These are phyloP conservation scores for Melanopsichium pennsylvanicum DNA, from an alignment of 1,284 basidiomycete genomes.

Conservation along the genomic window DNA sequence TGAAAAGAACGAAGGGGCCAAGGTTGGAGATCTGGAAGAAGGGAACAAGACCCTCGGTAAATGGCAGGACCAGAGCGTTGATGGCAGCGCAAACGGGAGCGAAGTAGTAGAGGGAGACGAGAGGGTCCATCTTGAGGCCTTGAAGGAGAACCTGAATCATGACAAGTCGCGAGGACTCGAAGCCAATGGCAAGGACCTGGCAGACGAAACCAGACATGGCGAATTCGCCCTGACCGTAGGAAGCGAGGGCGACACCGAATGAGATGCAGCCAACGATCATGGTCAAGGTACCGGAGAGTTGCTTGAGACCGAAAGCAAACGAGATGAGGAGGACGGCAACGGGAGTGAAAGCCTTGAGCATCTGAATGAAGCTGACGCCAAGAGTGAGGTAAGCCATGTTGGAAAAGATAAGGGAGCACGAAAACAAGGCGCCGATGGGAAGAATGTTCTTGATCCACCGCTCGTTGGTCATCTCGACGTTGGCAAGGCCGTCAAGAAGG, in stretches of 20 bases:
- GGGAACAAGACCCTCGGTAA: constrained; percentile 87
- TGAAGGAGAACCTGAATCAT: constrained; percentile 96
- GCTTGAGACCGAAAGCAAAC: constrained; percentile 86
- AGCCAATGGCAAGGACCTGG: constrained; percentile 69
- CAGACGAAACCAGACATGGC: constrained; percentile 82
- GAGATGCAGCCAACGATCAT: constrained; percentile 92
- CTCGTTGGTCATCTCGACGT: constrained; percentile 76
- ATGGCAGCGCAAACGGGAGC: constrained; percentile 80
- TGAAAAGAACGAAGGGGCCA: constrained; percentile 79
- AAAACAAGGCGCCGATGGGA: constrained; percentile 91
- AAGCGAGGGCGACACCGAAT: constrained; percentile 84
- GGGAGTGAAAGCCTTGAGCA: constrained; percentile 98
- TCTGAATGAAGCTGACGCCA: constrained; percentile 92
- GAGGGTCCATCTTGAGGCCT: constrained; percentile 92
- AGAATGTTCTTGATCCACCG: constrained; percentile 77
- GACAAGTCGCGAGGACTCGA: constrained; percentile 88
- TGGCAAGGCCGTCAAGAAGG: constrained; percentile 86
- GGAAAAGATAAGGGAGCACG: constrained; percentile 86
- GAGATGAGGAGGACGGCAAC: constrained; percentile 95
- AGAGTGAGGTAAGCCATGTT: constrained; percentile 94
- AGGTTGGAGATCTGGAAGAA: constrained; percentile 78
- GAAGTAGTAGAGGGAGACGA: constrained; percentile 89
- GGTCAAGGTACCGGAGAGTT: constrained; percentile 81
- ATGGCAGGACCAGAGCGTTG: constrained; percentile 83
- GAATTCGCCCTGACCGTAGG: constrained; percentile 85